A percentile compares a stretch with the other conserved stretches of the same genome.
phyloP scores from a whole-genome alignment of 495 filamentous ascomycete genomes.

The Aspergillus campestris region DNA sequence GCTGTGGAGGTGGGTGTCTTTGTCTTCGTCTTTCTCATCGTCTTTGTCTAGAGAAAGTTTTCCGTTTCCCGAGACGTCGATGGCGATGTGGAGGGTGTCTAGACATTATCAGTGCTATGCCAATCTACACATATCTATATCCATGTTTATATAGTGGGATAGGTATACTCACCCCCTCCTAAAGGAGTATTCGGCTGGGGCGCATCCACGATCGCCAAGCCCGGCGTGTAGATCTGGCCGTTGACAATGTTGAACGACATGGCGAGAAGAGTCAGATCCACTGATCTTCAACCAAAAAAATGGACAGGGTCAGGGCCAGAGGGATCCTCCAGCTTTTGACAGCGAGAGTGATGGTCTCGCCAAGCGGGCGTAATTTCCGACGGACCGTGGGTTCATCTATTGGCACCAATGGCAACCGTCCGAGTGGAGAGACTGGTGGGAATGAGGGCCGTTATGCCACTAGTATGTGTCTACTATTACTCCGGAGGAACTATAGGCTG shows the following conservation, averaged over 20 bases:
- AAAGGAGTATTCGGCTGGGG: slow-evolving; percentile 60
- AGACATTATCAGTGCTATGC: neutral
- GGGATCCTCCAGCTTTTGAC: too few relatives aligned
- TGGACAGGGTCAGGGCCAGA: too few relatives aligned
- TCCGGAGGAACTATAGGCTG: neutral
- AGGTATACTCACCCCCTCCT: slow-evolving; percentile 46
- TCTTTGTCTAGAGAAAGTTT: slow-evolving; percentile 42
- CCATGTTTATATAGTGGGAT: neutral
- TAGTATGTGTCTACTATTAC: too few relatives aligned
- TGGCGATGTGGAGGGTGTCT: slow-evolving; percentile 56
- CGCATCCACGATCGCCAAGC: slow-evolving; percentile 52
- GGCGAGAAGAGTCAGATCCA: neutral
- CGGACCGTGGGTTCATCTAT: too few relatives aligned
- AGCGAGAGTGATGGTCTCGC: neutral
- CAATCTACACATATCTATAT: too few relatives aligned
- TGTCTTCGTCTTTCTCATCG: slow-evolving; percentile 31
- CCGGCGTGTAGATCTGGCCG: slow-evolving; percentile 57
- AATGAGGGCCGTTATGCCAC: too few relatives aligned
- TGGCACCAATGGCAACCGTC: too few relatives aligned
- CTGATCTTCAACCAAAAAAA: too few relatives aligned
- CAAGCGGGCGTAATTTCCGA: too few relatives aligned
- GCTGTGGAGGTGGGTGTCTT: slow-evolving; percentile 46
- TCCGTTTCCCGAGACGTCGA: slow-evolving; percentile 59
- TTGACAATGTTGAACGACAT: slow-evolving; percentile 42
- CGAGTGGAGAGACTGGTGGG: too few relatives aligned